Evolutionary conservation across 2,329 filamentous ascomycete genomes (phyloP), one percentile per base, ranked within the genome.

Genomic region (Penicillium decumbens): DNA sequence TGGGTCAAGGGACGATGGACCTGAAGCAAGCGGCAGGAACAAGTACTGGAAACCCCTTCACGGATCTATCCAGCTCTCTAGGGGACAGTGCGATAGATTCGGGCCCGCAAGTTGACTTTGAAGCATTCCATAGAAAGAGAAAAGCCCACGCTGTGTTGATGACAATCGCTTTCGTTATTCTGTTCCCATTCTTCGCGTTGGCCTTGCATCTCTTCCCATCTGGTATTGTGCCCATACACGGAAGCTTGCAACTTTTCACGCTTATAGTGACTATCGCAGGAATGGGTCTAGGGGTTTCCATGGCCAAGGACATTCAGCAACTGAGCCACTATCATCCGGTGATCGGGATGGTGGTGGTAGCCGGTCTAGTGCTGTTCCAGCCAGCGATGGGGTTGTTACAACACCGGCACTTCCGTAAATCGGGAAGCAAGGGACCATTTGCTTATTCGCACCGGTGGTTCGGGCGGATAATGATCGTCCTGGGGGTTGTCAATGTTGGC

Each of bases 401-500:
- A 53, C 80, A 82, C 56, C 51, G 65, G 3, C 58, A 75, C 35
- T 82, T 75, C 68, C 74, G 75, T 45, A 75, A 73, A 54, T 70
- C 72, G 12, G 68, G 70, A 6, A 62, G 62, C 12, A 75, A 76
- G 29, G 76, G 73, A 1, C 53, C 72, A 6, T 76, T 73, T 62
- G 77, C 76, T 0, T 72, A 77, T 51, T n/a, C 64, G 3, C 80
- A 83, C 56, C 69, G 80, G 41, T 82, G 80, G 80, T 58, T 80
- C 24, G 80, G 80, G 15, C 72, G 80, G 4, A 56, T 69, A 25
- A 68, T 75, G 20, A 73, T 82, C 10, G 67, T 73, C 0, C 64
- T 81, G 0, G 80, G 77, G 3, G 77, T 81, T 48, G 70, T 82
- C 61, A 82, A 81, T 58, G 80, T 77, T n/a, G 80, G 79, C 0